Evolutionary conservation across 176 grass and related monocot genomes (phyloP).

Genomic region (Phyllostachys edulis): DNA sequence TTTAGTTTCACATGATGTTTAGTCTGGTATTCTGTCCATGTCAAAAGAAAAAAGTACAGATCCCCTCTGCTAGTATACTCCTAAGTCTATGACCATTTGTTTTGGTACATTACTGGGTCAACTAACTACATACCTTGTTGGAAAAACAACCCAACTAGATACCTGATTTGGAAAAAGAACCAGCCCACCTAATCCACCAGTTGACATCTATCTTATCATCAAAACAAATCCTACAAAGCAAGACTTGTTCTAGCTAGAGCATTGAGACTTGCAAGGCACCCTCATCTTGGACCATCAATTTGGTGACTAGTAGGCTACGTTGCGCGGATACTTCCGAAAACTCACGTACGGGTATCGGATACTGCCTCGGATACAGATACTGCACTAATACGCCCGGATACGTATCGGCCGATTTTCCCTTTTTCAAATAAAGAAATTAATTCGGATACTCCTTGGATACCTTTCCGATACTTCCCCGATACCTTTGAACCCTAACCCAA

Average conservation of each 20-base stretch:
- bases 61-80: not conserved
- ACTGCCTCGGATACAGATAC: no score
- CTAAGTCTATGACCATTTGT: not conserved
- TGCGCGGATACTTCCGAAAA: no score
- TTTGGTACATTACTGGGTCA: conserved; percentile 13
- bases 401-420: no score
- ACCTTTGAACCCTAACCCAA: no score
- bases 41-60: conserved; percentile 3
- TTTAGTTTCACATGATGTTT: not conserved
- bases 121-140: not conserved
- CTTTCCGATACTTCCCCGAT: no score
- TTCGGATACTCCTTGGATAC: no score
- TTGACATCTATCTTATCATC: conserved; percentile 25
- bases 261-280: conserved; percentile 41
- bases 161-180: not conserved
- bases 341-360: no score
- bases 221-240: conserved; percentile 22
- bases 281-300: conserved; percentile 37
- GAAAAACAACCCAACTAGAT: conserved; percentile 11
- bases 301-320: conserved; percentile 25
- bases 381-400: no score
- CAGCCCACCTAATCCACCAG: conserved; percentile 27
- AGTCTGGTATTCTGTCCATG: not conserved
- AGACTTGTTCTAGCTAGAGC: conserved; percentile 11
- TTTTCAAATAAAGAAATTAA: no score